Base-by-base conservation (phyloP, 2,329 filamentous ascomycete species). In the Paraconiothyrium brasiliense region DNA sequence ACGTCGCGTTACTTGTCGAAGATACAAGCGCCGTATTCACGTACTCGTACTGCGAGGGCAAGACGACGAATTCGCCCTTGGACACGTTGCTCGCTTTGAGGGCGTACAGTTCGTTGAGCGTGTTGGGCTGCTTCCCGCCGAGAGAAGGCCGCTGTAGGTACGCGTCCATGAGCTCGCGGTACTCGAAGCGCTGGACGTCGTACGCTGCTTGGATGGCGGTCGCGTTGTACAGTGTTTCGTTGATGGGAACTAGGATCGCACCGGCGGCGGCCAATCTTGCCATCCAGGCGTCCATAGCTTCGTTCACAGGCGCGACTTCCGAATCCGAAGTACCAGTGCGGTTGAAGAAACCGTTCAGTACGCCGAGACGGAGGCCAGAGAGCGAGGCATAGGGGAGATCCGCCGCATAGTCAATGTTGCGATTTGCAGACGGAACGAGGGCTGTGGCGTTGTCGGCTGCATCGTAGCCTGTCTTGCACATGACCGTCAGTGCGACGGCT, bases 151-250 rank as follows among this genome's bases (percentile, higher is more conserved):
- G 78, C 32, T 81, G 77, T 0, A 91, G 82, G 69, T 91, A 90
- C 0, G 72, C 62, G 60, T 89, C 80, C 65, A 90, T 81, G 24
- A 77, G 70, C 68, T 88, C 81, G 16, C 84, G 82, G 71, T 85
- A 89, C 68, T 91, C 89, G 69, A 81, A 88, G 10, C 81, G 81
- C 67, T 91, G 89, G 0, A 87, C 86, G 67, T 90, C 89, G 16
- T 86, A 79, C 0, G 74, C 74, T 2, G 78, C 69, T 55, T 71
- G 71, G 4, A 90, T 82, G 4, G 78, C 73, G 1, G 82, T 82
- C 0, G 84, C 79, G 66, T 90, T 84, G 71, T 87, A 89, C 13
- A 80, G 67, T 4, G 66, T 68, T 13, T 83, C 81, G 35, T 77
- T 75, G 60, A 89, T 84, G 35, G 83, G 80, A 16, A 89, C 67